A percentile compares a stretch with the other conserved stretches of the same genome.
Evolutionary conservation across 805 yeast genomes (phyloP).

Genomic region (Suhomyces pyralidae): DNA sequence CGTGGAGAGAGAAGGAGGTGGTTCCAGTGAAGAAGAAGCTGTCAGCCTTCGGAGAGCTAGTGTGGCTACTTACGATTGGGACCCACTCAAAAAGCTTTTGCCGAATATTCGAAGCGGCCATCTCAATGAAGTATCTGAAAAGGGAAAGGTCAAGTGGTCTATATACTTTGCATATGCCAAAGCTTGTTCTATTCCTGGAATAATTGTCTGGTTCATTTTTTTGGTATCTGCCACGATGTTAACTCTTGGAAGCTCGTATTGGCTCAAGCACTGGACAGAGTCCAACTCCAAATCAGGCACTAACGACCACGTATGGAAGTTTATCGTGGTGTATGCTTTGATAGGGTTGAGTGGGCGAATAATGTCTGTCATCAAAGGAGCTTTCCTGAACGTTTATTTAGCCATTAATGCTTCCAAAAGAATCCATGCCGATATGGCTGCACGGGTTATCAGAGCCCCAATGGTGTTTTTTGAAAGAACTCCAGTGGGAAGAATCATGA

Average conservation of each 20-base stretch:
- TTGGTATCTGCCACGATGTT: slow-evolving; percentile 16
- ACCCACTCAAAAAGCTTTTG: slow-evolving; percentile 29
- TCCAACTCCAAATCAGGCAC: slow-evolving; percentile 15
- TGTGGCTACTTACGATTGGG: slow-evolving; percentile 54
- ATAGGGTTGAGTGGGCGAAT: slow-evolving; percentile 12
- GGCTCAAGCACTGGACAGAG: slow-evolving; percentile 27
- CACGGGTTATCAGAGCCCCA: slow-evolving; percentile 24
- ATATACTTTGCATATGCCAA: slow-evolving; percentile 20
- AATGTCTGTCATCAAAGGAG: slow-evolving; percentile 17
- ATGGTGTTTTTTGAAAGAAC: slow-evolving; percentile 31
- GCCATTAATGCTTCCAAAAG: slow-evolving; percentile 20
- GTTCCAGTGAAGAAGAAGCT: background rate
- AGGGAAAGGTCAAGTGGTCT: slow-evolving; percentile 24
- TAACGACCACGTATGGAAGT: slow-evolving; percentile 17
- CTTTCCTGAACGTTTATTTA: slow-evolving; percentile 19
- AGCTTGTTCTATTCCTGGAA: slow-evolving; percentile 44
- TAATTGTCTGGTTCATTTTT: slow-evolving; percentile 36
- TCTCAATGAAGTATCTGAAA: slow-evolving; percentile 13
- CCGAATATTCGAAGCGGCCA: slow-evolving; percentile 40
- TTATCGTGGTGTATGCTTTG: slow-evolving; percentile 17
- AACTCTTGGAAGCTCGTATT: slow-evolving; percentile 18
- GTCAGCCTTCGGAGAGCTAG: slow-evolving; percentile 27
- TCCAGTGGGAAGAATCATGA: slow-evolving; percentile 29
- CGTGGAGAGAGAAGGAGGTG: background rate
- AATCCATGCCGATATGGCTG: slow-evolving; percentile 26